phyloP scores from a whole-genome alignment of 2,329 filamentous ascomycete genomes.

The Penicillium sp. region DNA sequence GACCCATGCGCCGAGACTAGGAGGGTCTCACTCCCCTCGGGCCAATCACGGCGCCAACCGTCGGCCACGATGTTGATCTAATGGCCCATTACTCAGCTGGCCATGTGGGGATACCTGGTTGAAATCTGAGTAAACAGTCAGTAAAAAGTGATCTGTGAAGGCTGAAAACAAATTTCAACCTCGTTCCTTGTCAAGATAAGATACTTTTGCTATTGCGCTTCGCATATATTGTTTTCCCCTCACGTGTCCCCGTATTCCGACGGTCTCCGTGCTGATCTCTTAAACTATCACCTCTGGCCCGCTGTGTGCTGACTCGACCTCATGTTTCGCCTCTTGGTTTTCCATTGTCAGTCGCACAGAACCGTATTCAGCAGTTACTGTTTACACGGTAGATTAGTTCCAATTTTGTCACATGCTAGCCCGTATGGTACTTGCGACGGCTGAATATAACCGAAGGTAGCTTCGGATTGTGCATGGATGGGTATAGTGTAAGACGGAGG shows the following conservation, averaged over 20 bases:
- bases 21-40: slow-evolving; percentile 2
- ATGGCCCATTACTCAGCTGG: not conserved
- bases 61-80: slow-evolving; percentile 15
- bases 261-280: slow-evolving; percentile 24
- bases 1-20: not conserved
- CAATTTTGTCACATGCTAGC: not conserved
- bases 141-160: not conserved
- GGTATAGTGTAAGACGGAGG: not conserved
- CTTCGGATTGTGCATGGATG: not conserved
- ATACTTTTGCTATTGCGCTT: not conserved
- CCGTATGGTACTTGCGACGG: not conserved
- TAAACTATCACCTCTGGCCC: not conserved
- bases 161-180: too few relatives aligned
- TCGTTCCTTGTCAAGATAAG: not conserved
- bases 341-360: not conserved
- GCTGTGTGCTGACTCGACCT: not conserved
- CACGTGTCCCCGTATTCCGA: slow-evolving; percentile 9
- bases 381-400: not conserved
- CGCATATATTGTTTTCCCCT: slow-evolving; percentile 1
- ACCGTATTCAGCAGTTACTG: not conserved
- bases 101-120: not conserved
- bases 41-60: slow-evolving; percentile 10
- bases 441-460: not conserved
- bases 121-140: too few relatives aligned
- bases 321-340: not conserved